Percentiles rank a stretch among this genome's conserved stretches.
phyloP scores from a whole-genome alignment of 805 yeast species.

The Naumovozyma castellii region DNA sequence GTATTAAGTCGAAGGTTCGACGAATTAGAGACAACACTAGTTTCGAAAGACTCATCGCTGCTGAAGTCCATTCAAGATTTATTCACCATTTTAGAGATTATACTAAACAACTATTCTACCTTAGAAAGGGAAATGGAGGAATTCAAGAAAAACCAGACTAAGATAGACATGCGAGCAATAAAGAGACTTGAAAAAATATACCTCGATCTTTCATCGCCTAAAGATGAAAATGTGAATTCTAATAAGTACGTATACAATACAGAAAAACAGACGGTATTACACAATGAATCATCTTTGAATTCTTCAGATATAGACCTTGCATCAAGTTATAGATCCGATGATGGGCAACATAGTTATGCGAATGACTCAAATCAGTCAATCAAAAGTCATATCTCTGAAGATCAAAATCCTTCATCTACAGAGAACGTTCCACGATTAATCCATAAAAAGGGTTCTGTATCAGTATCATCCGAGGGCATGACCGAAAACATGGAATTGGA shows the following conservation, averaged over 20 bases:
- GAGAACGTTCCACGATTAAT: no score
- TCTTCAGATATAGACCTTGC: no score
- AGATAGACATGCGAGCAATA: constrained; percentile 4
- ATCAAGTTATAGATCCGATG: no score
- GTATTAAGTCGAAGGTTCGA: constrained; percentile 2
- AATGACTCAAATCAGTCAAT: no score
- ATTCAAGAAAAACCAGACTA: constrained; percentile 2
- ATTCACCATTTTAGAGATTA: constrained; percentile 17
- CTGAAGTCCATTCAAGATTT: constrained; percentile 17
- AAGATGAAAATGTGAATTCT: not conserved
- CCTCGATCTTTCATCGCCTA: not conserved
- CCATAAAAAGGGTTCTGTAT: no score
- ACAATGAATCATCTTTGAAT: no score
- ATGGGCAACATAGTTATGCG: no score
- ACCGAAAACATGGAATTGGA: no score
- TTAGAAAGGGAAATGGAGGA: constrained; percentile 15
- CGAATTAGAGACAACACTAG: constrained; percentile 10
- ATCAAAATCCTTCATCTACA: no score
- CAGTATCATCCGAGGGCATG: no score
- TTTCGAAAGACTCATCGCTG: constrained; percentile 12
- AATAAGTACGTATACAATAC: not conserved
- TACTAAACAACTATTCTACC: constrained; percentile 23
- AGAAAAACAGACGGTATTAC: no score
- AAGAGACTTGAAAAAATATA: constrained; percentile 1
- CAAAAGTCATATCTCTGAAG: no score